A percentile compares a stretch with the other conserved stretches of the same genome.
Conservation (phyloP, 2,329 filamentous ascomycete genomes). For the Fonsecaea pugnacius region DNA sequence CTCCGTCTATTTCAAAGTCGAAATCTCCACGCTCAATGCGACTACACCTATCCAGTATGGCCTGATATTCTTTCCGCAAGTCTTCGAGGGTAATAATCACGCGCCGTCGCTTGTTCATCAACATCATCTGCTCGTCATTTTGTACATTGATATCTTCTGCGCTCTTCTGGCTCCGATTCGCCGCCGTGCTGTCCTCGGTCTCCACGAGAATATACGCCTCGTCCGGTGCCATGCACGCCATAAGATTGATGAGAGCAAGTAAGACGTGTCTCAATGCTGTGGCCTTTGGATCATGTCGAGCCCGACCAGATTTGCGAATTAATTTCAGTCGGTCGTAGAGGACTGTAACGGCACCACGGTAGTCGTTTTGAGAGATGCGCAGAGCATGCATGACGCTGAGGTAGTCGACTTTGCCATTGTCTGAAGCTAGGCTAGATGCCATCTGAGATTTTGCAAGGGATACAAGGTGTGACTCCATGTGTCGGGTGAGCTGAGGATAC, state of each 20-base stretch:
- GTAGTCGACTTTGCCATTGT: slow-evolving; percentile 62
- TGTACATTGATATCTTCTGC: slow-evolving; percentile 22
- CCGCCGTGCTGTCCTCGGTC: slow-evolving; percentile 14
- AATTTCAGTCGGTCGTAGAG: slow-evolving; percentile 38
- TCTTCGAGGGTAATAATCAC: slow-evolving; percentile 84
- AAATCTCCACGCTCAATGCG: slow-evolving; percentile 90
- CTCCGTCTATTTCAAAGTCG: slow-evolving; percentile 62
- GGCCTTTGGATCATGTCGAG: slow-evolving; percentile 53
- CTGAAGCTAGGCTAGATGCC: slow-evolving; percentile 44
- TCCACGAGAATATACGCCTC: slow-evolving; percentile 73
- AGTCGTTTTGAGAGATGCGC: slow-evolving; percentile 81
- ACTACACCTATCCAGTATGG: slow-evolving; percentile 83
- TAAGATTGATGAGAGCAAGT: slow-evolving; percentile 87
- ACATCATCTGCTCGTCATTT: not conserved
- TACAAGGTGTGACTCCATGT: slow-evolving; percentile 77
- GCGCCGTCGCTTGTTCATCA: slow-evolving; percentile 50
- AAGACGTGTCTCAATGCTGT: slow-evolving; percentile 70
- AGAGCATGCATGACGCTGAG: slow-evolving; percentile 91
- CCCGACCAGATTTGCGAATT: slow-evolving; percentile 41
- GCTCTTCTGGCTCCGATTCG: not conserved
- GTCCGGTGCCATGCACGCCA: slow-evolving; percentile 80
- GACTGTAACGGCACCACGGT: slow-evolving; percentile 72
- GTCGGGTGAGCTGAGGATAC: slow-evolving; percentile 69
- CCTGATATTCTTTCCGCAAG: slow-evolving; percentile 84
- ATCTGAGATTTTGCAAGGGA: slow-evolving; percentile 73